A percentile compares a stretch with the other conserved stretches of the same genome.
phyloP scores from a whole-genome alignment of 176 grass and related monocot genomes.

The Cymbopogon citratus region DNA sequence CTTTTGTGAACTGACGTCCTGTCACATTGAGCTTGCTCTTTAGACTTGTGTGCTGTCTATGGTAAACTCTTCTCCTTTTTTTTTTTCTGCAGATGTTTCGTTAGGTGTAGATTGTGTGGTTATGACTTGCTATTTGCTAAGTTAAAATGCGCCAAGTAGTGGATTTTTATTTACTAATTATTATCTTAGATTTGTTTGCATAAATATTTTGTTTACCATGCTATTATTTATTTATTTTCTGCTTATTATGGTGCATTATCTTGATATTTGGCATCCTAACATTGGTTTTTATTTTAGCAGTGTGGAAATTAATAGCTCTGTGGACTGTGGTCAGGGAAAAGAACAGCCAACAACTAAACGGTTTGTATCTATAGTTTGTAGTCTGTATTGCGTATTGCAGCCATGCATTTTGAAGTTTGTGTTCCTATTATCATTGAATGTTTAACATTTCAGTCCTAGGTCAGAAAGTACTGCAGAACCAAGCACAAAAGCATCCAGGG shows the following conservation, averaged over 20 bases:
- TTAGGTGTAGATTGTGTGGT: neutral
- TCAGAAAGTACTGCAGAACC: slow-evolving; percentile 56
- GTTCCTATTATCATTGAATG: slow-evolving; percentile 1
- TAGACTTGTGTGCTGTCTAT: neutral
- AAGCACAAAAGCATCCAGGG: slow-evolving; percentile 40
- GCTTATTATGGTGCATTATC: neutral
- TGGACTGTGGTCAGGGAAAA: slow-evolving; percentile 42
- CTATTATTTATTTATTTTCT: neutral
- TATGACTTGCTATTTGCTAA: neutral
- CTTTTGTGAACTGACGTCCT: neutral
- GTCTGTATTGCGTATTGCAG: neutral
- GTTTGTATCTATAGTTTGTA: slow-evolving; percentile 37
- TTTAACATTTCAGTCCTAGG: slow-evolving; percentile 54
- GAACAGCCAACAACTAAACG: slow-evolving; percentile 69
- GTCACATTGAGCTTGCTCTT: neutral
- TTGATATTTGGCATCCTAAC: neutral
- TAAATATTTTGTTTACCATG: neutral
- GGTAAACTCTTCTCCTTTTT: neutral
- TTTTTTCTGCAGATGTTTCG: neutral
- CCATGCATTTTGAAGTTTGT: neutral
- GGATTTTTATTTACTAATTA: neutral
- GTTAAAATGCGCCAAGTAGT: neutral
- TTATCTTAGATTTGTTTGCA: neutral
- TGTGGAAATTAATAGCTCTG: slow-evolving; percentile 18
- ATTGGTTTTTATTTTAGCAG: neutral